phyloP scores from a whole-genome alignment of 352 stramenopile genomes.

The Sclerospora graminicola region DNA sequence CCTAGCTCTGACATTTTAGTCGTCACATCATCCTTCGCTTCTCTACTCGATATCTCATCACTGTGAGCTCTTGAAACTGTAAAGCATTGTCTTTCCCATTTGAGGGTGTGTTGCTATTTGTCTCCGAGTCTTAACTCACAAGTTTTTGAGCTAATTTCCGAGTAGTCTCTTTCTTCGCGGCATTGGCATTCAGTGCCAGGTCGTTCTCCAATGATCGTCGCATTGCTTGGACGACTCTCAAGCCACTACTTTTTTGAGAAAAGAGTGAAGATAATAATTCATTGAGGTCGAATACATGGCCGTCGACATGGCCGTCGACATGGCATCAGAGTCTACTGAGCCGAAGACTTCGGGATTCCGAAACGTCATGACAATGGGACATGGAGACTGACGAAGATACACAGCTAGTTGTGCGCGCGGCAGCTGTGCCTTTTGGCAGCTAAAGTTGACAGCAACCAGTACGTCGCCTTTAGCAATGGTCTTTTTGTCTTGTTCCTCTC shows the following conservation, averaged over 20 bases:
- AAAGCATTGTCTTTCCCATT: no score
- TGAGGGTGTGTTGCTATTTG: slow-evolving; percentile 5
- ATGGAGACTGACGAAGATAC: slow-evolving; percentile 29
- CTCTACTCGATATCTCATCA: slow-evolving; percentile 9
- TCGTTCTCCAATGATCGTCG: slow-evolving; percentile 42
- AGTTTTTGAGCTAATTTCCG: slow-evolving; percentile 22
- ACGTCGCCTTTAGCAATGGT: slow-evolving; percentile 42
- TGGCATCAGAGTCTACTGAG: slow-evolving; percentile 42
- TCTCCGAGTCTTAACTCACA: slow-evolving; percentile 7
- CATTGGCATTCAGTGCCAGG: slow-evolving; percentile 28
- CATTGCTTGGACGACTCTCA: slow-evolving; percentile 58
- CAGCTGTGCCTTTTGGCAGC: slow-evolving; percentile 33
- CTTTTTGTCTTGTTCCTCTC: slow-evolving; percentile 5
- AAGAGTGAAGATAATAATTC: slow-evolving; percentile 33
- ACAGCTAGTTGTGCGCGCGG: slow-evolving; percentile 30
- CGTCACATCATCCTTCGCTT: slow-evolving; percentile 4
- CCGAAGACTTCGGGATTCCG: slow-evolving; percentile 50
- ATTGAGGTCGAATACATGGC: slow-evolving; percentile 62
- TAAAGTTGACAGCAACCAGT: slow-evolving; percentile 57
- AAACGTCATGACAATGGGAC: slow-evolving; percentile 52
- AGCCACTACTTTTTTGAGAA: slow-evolving; percentile 27
- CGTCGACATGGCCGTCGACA: no score
- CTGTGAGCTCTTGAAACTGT: slow-evolving; percentile 10
- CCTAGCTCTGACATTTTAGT: slow-evolving; percentile 29
- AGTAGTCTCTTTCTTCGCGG: slow-evolving; percentile 7